Base-by-base conservation (phyloP, 495 filamentous ascomycete species). In the Penicillium coffeae region DNA sequence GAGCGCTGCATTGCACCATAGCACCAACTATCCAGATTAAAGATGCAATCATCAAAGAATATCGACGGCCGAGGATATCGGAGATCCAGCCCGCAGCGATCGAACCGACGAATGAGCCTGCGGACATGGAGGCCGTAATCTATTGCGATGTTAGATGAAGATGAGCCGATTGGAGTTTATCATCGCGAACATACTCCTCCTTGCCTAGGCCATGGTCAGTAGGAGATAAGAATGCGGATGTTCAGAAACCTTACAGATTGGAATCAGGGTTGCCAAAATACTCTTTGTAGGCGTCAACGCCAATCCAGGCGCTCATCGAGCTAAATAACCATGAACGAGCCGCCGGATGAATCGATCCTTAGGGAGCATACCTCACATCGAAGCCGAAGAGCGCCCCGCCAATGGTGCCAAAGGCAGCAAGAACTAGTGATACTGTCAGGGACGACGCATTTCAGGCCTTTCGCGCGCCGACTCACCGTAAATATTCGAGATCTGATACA, bases 241-340 rank as follows among this genome's bases (percentile, higher is more conserved):
- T 30, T 4, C 25, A 30, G 10, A 30, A n/a, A n/a, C n/a, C 25
- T 4, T 30, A 30, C 12, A 75, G 69, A 38, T 82, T 64, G 7
- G 78, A 82, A 21, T 83, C 68, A 0, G 84, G 85, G 50, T 82
- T 74, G 62, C 81, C 63, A 65, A 89, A 88, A 58, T 79, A 88
- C 1, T 75, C 65, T 42, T 80, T 71, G 58, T 89, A 90, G 56
- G 87, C 84, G 3, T 77, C 51, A 12, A 85, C 85, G 18, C 80
- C 80, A 58, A 89, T 79, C 63, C 86, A 86, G 57, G 85, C 87
- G 38, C 75, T 80, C 79, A 89, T 88, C 27, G 83, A 87, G 37
- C 67, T 66, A 30, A n/a, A n/a, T n/a, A n/a, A n/a, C n/a, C n/a
- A 35, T 46, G 18, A 0, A 38, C 21, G 3, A 15, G 37, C 22